Base-by-base conservation (phyloP, 2,329 filamentous ascomycete genomes). In the Aureobasidium vineae region DNA sequence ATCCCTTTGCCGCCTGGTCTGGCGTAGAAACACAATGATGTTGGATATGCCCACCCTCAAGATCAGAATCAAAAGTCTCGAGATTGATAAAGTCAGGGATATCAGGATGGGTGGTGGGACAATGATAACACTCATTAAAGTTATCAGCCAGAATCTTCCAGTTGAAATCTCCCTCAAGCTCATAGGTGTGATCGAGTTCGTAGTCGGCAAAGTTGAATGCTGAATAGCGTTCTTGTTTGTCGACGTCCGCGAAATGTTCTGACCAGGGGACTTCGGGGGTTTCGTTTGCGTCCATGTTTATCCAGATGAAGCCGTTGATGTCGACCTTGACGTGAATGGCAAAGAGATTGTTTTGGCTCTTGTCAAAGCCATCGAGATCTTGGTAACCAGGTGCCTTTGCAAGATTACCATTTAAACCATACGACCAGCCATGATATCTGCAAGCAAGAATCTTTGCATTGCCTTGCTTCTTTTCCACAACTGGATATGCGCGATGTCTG, bases 121-220 rank as follows among this genome's bases (percentile, higher is more conserved):
- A 87, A 77, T 88, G 85, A 70, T 88, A 88, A 72, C 85, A 88
- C 72, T 68, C 67, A 73, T 88, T 88, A 78, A 86, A 88, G 77
- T 87, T 87, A 71, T 87, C 85, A 1, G 81, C 81, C 23, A 85
- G 72, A 45, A 82, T 81, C 75, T 86, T 86, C 84, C 84, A 86
- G 76, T 86, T 86, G 72, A 81, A 84, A 28, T 82, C 79, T 0
- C 80, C 81, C 54, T 83, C 79, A 77, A 84, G 81, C 68, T 84
- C 80, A 81, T 83, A 86, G 15, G 76, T 74, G 71, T 86, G 84
- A 69, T 86, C 83, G 67, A 86, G 86, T 19, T 75, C 71, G 72
- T 86, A 88, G 57, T 85, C 75, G 0, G 80, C 77, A 70, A 82
- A 84, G 70, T 82, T 75, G 73, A 82, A 82, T 50, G 78, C 70